Evolutionary conservation across 306 rosid genomes (phyloP), one percentile per base, ranked within the genome.

Genomic region (Vicia villosa): DNA sequence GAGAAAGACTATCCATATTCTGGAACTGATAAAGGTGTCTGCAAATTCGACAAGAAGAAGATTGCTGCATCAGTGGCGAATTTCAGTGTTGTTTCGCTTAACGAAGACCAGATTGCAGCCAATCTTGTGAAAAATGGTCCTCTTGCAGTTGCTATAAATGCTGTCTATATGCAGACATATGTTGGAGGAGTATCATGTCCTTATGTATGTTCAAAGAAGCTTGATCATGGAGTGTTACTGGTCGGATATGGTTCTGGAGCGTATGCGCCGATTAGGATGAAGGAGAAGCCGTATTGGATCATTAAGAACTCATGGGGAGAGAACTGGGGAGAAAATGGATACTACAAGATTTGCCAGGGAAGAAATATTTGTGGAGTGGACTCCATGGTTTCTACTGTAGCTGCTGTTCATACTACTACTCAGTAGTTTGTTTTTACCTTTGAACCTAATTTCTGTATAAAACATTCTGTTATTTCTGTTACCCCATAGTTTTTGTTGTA

Each of bases 101-200:
- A 95, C 46, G 99, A 95, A 77, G 83, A 86, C 6, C 99, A 95
- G 83, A 91, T 87, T 52, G 91, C 97, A 57, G 99, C 99, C 0
- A 95, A 95, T 80, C 89, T 95, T 17, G 97, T 95, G 3, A 80
- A 87, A 68, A 89, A 95, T 45, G 99, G 99, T 13, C 99, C 99
- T 63, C 96, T 95, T 67, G 99, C 92, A 89, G 99, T 95, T 82
- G 97, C 96, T 55, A 91, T 95, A 74, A 95, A 95, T 56, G 96
- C 99, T 8, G 99, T 83, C 63, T 95, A 74, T 76, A 95, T 95
- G 99, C 99, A 95, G 71, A 91, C 99, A 58, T 91, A 95, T 36
- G 54, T 91, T 0, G 91, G 95, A 0, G 99, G 99, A 47, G 97
- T 91, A 3, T 94, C 99, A 32, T 94, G 99, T 81, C 99, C 97